Percentiles rank a stretch among this genome's conserved stretches.
phyloP scores from a whole-genome alignment of 768 basidiomycete genomes.

The Tremella fuciformis region DNA sequence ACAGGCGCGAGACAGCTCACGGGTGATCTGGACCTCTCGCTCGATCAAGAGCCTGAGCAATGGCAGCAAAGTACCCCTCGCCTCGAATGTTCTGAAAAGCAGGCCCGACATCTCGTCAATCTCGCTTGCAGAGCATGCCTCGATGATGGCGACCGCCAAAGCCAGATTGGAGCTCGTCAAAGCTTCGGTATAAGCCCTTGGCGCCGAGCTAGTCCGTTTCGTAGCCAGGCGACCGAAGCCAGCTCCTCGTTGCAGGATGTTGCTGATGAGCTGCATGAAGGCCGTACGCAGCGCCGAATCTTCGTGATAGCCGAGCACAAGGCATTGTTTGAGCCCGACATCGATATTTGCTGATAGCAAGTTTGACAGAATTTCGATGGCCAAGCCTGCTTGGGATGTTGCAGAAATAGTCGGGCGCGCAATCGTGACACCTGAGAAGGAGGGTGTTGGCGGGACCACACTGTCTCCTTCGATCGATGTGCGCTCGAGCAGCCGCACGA shows the following conservation, averaged over 20 bases:
- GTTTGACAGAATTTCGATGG: conserved; percentile 75
- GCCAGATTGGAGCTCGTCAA: conserved; percentile 27
- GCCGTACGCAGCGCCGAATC: conserved; percentile 70
- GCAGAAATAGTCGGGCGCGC: not conserved
- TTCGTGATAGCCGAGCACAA: conserved; percentile 70
- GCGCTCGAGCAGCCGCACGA: conserved; percentile 50
- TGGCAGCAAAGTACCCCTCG: conserved; percentile 65
- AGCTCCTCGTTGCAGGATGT: conserved; percentile 74
- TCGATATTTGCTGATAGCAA: conserved; percentile 80
- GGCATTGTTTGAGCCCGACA: conserved; percentile 82
- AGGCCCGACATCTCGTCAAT: conserved; percentile 76
- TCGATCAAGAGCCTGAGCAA: conserved; percentile 82
- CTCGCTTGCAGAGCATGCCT: conserved; percentile 70
- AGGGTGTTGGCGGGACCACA: not conserved
- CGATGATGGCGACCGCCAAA: conserved; percentile 71
- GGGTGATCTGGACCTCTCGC: conserved; percentile 72
- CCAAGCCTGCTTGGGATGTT: conserved; percentile 57
- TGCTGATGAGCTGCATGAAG: conserved; percentile 78
- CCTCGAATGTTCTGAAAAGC: conserved; percentile 80
- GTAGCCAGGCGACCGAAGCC: conserved; percentile 59
- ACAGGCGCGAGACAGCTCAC: conserved; percentile 53
- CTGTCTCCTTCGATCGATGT: conserved; percentile 17
- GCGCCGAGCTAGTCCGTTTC: conserved; percentile 13
- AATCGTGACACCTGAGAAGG: not conserved
- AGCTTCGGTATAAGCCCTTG: conserved; percentile 21